These are phyloP conservation scores for Lantana camara DNA, from an alignment of 257 asterid genomes.

Conservation along the genomic window DNA sequence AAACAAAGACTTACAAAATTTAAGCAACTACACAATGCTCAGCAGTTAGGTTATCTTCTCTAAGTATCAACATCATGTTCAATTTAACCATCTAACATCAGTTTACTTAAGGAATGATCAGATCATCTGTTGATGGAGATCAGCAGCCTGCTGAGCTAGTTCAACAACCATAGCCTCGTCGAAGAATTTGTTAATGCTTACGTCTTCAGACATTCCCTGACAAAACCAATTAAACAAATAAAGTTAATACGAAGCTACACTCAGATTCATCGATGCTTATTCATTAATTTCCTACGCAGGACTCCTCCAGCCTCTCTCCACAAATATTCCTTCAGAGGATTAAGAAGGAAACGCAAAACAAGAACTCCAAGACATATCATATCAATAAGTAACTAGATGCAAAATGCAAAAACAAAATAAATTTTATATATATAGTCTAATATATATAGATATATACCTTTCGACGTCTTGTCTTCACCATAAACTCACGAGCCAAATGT, in stretches of 20 bases:
- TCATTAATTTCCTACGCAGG: too few relatives aligned
- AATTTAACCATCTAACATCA: not conserved
- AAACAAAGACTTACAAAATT: not conserved
- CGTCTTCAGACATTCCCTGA: slow-evolving; percentile 99
- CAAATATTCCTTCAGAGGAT: too few relatives aligned
- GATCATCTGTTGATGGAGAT: slow-evolving; percentile 82
- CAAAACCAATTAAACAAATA: slow-evolving; percentile 6
- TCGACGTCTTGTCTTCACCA: slow-evolving; percentile 98
- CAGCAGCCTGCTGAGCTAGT: slow-evolving; percentile 94
- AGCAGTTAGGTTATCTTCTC: not conserved
- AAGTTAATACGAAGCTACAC: not conserved
- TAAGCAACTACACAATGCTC: not conserved
- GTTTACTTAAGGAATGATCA: slow-evolving; percentile 17
- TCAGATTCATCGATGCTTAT: too few relatives aligned
- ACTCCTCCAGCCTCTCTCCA: too few relatives aligned
- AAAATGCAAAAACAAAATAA: not conserved
- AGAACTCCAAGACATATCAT: not conserved
- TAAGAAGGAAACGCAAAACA: not conserved
- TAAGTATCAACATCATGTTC: not conserved
- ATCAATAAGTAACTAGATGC: not conserved
- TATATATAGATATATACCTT: slow-evolving; percentile 63
- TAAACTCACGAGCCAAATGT: slow-evolving; percentile 95
- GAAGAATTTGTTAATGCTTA: slow-evolving; percentile 84
- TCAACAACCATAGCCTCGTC: slow-evolving; percentile 97
- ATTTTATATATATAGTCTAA: too few relatives aligned